Evolutionary conservation across 2,329 filamentous ascomycete species (phyloP).

Genomic region (Aplosporella prunicola): DNA sequence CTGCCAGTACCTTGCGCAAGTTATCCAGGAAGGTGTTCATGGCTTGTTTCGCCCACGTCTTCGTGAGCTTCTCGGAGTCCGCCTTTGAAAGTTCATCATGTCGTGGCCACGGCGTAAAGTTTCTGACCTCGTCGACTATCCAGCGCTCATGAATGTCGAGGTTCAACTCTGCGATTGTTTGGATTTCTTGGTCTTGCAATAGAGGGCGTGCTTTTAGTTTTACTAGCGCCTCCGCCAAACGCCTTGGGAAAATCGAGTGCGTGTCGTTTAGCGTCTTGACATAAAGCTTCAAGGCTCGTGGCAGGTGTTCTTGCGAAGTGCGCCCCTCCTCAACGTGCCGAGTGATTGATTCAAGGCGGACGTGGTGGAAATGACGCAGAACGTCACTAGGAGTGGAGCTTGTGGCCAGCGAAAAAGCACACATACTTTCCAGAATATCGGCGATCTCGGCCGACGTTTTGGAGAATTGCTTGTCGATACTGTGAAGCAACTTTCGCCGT

Average conservation of each 20-base stretch:
- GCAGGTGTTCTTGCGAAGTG: conserved; percentile 44
- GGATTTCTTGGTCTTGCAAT: conserved; percentile 60
- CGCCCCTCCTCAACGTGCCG: conserved; percentile 46
- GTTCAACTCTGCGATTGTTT: conserved; percentile 57
- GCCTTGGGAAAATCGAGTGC: conserved; percentile 63
- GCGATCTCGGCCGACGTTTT: conserved; percentile 28
- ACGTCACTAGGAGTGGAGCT: conserved; percentile 73
- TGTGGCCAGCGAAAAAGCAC: conserved; percentile 72
- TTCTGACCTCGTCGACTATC: conserved; percentile 72
- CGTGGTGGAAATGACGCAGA: conserved; percentile 65
- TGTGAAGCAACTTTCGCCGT: conserved; percentile 55
- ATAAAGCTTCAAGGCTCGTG: conserved; percentile 62
- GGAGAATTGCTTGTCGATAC: conserved; percentile 47
- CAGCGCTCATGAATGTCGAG: conserved; percentile 70
- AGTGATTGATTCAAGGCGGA: conserved; percentile 60
- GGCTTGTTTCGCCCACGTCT: conserved; percentile 32
- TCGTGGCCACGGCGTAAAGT: conserved; percentile 79
- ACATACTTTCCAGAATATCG: conserved; percentile 60
- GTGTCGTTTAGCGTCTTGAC: conserved; percentile 69
- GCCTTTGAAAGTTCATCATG: conserved; percentile 54
- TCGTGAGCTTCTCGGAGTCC: conserved; percentile 33
- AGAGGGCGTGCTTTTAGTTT: conserved; percentile 61
- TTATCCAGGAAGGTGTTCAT: conserved; percentile 43
- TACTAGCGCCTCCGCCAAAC: conserved; percentile 59
- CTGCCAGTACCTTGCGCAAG: conserved; percentile 49